phyloP scores from a whole-genome alignment of 2,329 filamentous ascomycete genomes.

The Rhynchosporium agropyri region DNA sequence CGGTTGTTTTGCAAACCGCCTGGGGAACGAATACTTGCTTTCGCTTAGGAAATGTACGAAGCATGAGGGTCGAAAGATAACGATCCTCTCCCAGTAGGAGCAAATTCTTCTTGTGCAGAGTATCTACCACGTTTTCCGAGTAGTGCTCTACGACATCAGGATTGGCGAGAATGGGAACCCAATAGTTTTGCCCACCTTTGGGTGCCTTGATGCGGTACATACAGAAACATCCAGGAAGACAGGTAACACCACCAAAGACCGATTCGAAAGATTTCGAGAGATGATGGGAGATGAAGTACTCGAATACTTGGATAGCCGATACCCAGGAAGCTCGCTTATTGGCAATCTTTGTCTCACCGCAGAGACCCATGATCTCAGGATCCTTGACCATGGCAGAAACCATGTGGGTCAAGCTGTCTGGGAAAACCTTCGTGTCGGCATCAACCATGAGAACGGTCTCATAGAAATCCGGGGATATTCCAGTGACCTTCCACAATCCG shows the following conservation, averaged over 20 bases:
- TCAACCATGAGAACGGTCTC: slow-evolving; percentile 99
- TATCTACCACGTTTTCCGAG: slow-evolving; percentile 98
- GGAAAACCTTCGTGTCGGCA: slow-evolving; percentile 98
- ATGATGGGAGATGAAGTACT: slow-evolving; percentile 99
- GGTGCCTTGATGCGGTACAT: slow-evolving; percentile 99
- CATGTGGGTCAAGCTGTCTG: slow-evolving; percentile 98
- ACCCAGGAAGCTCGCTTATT: slow-evolving; percentile 97
- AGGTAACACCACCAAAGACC: slow-evolving; percentile 98
- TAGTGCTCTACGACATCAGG: slow-evolving; percentile 99
- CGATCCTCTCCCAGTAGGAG: slow-evolving; percentile 91
- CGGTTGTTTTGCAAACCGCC: slow-evolving; percentile 97
- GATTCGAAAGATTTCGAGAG: slow-evolving; percentile 97
- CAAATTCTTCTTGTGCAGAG: slow-evolving; percentile 95
- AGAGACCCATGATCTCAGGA: slow-evolving; percentile 98
- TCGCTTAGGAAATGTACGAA: slow-evolving; percentile 97
- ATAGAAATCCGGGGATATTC: slow-evolving; percentile 97
- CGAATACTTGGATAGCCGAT: slow-evolving; percentile 97
- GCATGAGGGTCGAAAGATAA: slow-evolving; percentile 94
- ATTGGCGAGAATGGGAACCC: slow-evolving; percentile 97
- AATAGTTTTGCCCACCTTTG: slow-evolving; percentile 98
- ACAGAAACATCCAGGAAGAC: slow-evolving; percentile 97
- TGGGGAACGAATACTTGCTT: slow-evolving; percentile 99
- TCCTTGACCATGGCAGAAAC: slow-evolving; percentile 98
- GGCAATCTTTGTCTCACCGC: slow-evolving; percentile 98
- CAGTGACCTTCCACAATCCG: slow-evolving; percentile 96